Conservation (phyloP, 805 yeast genomes). For the Phaffomyces antillensis region DNA sequence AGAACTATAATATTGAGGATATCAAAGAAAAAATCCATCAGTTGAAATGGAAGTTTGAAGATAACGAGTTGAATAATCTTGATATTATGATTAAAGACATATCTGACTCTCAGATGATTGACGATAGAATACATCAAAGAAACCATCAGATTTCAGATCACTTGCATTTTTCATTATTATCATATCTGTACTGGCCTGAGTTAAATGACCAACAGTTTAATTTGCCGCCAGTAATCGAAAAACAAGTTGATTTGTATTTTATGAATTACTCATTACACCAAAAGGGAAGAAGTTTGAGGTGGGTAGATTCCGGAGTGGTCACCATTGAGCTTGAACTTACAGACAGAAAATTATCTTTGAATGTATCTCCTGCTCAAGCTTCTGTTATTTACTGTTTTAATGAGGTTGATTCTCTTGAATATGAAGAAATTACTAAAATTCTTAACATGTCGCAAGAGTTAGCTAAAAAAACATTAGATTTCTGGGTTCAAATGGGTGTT, state of each 20-base stretch:
- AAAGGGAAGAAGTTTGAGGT: slow-evolving; percentile 50
- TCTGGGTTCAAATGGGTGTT: slow-evolving; percentile 61
- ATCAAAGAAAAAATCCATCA: slow-evolving; percentile 39
- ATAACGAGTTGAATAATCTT: slow-evolving; percentile 54
- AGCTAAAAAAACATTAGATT: slow-evolving; percentile 36
- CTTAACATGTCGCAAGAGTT: slow-evolving; percentile 37
- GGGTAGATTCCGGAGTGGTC: slow-evolving; percentile 56
- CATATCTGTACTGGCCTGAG: slow-evolving; percentile 77
- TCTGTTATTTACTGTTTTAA: slow-evolving; percentile 46
- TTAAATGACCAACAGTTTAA: slow-evolving; percentile 26
- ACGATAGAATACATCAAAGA: slow-evolving; percentile 28
- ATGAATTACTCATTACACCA: slow-evolving; percentile 36
- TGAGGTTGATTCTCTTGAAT: slow-evolving; percentile 24
- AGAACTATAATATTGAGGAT: slow-evolving; percentile 32
- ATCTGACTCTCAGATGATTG: slow-evolving; percentile 43
- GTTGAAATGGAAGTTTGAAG: slow-evolving; percentile 60
- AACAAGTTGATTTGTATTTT: slow-evolving; percentile 37
- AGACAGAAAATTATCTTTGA: slow-evolving; percentile 32
- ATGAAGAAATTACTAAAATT: slow-evolving; percentile 26
- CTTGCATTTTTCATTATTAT: slow-evolving; percentile 56
- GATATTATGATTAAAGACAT: slow-evolving; percentile 84
- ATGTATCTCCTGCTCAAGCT: slow-evolving; percentile 67
- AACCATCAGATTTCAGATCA: slow-evolving; percentile 16
- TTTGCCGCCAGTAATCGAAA: slow-evolving; percentile 38
- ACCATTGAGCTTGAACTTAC: slow-evolving; percentile 50